Base-by-base conservation (phyloP, 768 basidiomycete species). In the Agrocybe praecox region DNA sequence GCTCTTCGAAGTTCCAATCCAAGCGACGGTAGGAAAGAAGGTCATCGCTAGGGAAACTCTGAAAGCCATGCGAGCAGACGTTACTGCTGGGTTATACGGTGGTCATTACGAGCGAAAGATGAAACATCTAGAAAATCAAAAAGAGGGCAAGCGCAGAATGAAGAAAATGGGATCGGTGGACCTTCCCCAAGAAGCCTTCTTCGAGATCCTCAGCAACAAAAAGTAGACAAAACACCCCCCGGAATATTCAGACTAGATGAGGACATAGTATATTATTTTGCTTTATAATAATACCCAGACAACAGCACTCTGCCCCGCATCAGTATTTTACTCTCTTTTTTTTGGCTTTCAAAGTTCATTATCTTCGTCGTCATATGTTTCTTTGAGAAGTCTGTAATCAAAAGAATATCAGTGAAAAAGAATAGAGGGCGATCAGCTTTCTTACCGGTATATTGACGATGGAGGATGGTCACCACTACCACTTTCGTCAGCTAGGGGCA, bases 151-250 rank as follows among this genome's bases (percentile, higher is more conserved):
- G 73, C 84, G 87, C 50, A 80, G 82, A 58, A 89, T 98, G 83
- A 98, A 96, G 74, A 84, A 85, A 59, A 80, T 96, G 51, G 94
- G 95, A 33, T 87, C 79, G 55, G 92, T 98, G 49, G 88, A 94
- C 58, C 83, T 99, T 42, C 95, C 96, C 26, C 94, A 97, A 65
- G 94, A 96, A 66, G 96, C 96, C 1, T 98, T 99, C 81, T 97
- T 91, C 71, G 85, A 92, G 59, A 88, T 98, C 52, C 77, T 98
- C 58, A 84, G 86, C 66, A 81, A 80, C 46, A 88, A 83, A 66
- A 75, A 76, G 56, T 75, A 40, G 58, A 22, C 17, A 24, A 24
- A 32, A 14, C 8, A 2, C 24, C 36, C 14, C 29, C 49, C 14
- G n/a, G 19, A 36, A 29, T 40, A 14, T 6, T 14, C 12, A 18